A percentile compares a stretch with the other conserved stretches of the same genome.
Conservation (phyloP, 2,329 filamentous ascomycete genomes). For the Torrubiellomyces zombiae region DNA sequence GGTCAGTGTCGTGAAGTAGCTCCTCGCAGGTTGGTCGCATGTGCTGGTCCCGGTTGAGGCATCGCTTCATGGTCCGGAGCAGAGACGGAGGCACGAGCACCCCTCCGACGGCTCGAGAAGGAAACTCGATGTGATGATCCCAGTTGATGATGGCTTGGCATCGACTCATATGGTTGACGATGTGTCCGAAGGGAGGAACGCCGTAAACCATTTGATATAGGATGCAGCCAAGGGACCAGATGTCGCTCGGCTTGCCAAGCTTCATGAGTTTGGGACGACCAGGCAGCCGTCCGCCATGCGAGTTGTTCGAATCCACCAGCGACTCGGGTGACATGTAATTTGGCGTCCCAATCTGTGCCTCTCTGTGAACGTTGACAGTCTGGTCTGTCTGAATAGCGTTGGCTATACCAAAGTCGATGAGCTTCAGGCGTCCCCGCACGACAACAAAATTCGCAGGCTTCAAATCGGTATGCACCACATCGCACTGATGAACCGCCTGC, state of each 20-base stretch:
- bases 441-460: slow-evolving; percentile 96
- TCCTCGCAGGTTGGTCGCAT: slow-evolving; percentile 47
- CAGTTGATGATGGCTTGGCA: slow-evolving; percentile 79
- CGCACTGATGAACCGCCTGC: slow-evolving; percentile 69
- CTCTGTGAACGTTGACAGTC: slow-evolving; percentile 93
- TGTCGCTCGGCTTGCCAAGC: slow-evolving; percentile 84
- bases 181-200: slow-evolving; percentile 87
- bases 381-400: slow-evolving; percentile 92
- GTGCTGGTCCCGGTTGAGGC: slow-evolving; percentile 44
- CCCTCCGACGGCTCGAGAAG: slow-evolving; percentile 50
- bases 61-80: slow-evolving; percentile 44
- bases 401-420: slow-evolving; percentile 97
- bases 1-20: slow-evolving; percentile 39
- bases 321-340: slow-evolving; percentile 99
- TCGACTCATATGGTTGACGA: slow-evolving; percentile 69
- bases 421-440: slow-evolving; percentile 75
- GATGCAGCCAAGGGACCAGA: slow-evolving; percentile 94
- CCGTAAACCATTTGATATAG: slow-evolving; percentile 97
- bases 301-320: slow-evolving; percentile 69
- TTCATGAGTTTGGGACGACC: slow-evolving; percentile 66
- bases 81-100: slow-evolving; percentile 41
- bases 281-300: slow-evolving; percentile 25
- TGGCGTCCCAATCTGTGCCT: slow-evolving; percentile 86
- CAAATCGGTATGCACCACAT: slow-evolving; percentile 91
- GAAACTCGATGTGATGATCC: slow-evolving; percentile 56